Base-by-base conservation (phyloP, 768 basidiomycete species). In the Hemileccinum impolitum region DNA sequence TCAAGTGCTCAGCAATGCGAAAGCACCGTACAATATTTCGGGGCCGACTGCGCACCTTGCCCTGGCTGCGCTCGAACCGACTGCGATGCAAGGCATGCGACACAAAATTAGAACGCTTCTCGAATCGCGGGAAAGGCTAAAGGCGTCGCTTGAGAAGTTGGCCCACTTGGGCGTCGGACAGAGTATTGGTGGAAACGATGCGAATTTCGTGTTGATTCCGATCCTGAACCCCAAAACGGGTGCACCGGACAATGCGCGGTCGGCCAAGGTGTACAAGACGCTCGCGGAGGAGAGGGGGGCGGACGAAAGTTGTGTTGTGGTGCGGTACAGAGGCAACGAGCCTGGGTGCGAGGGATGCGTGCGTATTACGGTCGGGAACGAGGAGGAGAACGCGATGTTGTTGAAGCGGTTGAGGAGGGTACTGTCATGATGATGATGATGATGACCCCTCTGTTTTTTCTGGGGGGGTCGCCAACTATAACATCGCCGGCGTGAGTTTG, bases 1-100 rank as follows among this genome's bases (percentile, higher is more conserved):
- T 39, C 94, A 93, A 59, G 77, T 97, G 53, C 81, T 98, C 45
- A 80, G 83, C 51, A 98, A 98, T 66, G 89, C 94, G 23, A 99
- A 99, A 66, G 96, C 95, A 1, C 96, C 96, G 0, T 99, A 98
- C 74, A 97, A 96, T 68, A 83, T 99, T 56, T 94, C 94, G 14
- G 79, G 86, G 0, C 94, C 94, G 0, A 92, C 92, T 6, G 91
- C 95, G 12, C 70, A 81, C 25, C 80, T 97, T 19, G 94, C 93
- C 0, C 66, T 84, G 14, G 74, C 86, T 10, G 92, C 95, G 0
- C 79, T 97, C 26, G 80, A 88, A 0, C 76, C 82, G 3, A 60
- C 67, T 15, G 84, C 89, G 3, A 56, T 96, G 12, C 51, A 67
- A 1, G 53, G 64, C 15, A 94, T 94, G 87, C 75, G 73, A n/a